Evolutionary conservation across 2,329 filamentous ascomycete species (phyloP).

Genomic region (Aspergillus caelatus): DNA sequence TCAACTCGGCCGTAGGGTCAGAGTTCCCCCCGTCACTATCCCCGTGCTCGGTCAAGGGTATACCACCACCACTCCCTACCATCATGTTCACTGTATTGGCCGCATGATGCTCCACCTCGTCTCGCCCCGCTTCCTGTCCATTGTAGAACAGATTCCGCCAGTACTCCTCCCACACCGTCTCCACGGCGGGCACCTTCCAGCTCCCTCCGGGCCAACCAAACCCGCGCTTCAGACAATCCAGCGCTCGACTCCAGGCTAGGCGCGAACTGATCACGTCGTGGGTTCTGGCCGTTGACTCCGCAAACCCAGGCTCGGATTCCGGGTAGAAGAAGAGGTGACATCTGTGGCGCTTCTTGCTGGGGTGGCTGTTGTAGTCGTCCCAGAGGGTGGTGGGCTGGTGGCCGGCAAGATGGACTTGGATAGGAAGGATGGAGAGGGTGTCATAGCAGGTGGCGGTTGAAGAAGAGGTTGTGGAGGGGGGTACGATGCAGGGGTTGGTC

Average conservation of each 20-base stretch:
- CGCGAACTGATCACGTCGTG: slow-evolving; percentile 64
- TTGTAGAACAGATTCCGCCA: slow-evolving; percentile 27
- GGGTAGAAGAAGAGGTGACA: slow-evolving; percentile 55
- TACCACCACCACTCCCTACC: slow-evolving; percentile 8
- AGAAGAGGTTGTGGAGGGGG: slow-evolving; percentile 31
- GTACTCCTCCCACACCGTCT: slow-evolving; percentile 44
- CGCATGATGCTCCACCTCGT: slow-evolving; percentile 22
- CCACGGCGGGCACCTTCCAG: slow-evolving; percentile 38
- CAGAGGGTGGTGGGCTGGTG: slow-evolving; percentile 42
- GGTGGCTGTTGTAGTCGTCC: slow-evolving; percentile 27
- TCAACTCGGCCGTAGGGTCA: slow-evolving; percentile 11
- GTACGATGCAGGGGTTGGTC: slow-evolving; percentile 37
- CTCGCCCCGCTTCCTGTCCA: slow-evolving; percentile 18
- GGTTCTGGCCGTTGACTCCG: slow-evolving; percentile 64
- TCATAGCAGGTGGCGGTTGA: slow-evolving; percentile 28
- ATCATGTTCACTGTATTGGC: slow-evolving; percentile 25
- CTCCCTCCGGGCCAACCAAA: slow-evolving; percentile 49
- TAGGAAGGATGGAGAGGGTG: slow-evolving; percentile 37
- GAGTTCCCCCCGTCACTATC: not conserved
- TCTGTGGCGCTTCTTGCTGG: slow-evolving; percentile 33
- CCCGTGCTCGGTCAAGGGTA: slow-evolving; percentile 11
- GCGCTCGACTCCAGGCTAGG: slow-evolving; percentile 66
- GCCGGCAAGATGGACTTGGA: slow-evolving; percentile 60
- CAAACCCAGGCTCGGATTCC: slow-evolving; percentile 63
- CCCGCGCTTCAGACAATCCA: slow-evolving; percentile 60